Conservation (phyloP, 768 basidiomycete genomes). For the Trametes cinnabarina region DNA sequence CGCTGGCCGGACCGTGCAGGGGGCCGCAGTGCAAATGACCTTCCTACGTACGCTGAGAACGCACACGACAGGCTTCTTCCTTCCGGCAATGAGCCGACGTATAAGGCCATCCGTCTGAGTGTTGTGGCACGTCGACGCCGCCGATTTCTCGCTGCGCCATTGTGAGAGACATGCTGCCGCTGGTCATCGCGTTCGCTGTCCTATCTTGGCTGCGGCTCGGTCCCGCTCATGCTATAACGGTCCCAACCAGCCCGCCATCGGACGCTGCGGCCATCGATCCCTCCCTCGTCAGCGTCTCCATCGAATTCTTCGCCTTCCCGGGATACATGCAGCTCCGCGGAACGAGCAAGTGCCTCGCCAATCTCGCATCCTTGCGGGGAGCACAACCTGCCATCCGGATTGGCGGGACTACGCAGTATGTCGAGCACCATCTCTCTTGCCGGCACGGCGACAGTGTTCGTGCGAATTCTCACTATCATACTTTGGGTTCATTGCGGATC, state of each 20-base stretch:
- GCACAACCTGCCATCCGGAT: conserved; percentile 36
- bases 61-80: background rate
- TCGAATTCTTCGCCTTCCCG: conserved; percentile 42
- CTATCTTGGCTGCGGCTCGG: background rate
- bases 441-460: too few relatives aligned
- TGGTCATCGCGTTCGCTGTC: background rate
- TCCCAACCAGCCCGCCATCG: conserved; percentile 31
- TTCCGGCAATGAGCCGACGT: conserved; percentile 11
- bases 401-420: conserved; percentile 40
- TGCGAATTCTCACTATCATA: background rate
- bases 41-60: background rate
- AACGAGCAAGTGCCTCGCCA: conserved; percentile 34
- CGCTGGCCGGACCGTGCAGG: conserved; percentile 1
- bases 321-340: conserved; percentile 33
- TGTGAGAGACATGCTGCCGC: conserved; percentile 1
- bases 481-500: background rate
- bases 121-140: background rate
- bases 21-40: background rate
- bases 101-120: too few relatives aligned
- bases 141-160: background rate
- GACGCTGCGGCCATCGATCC: conserved; percentile 30
- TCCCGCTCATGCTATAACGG: conserved; percentile 1
- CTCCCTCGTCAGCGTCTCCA: conserved; percentile 34
- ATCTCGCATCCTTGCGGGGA: conserved; percentile 32
- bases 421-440: background rate